phyloP scores from a whole-genome alignment of 768 basidiomycete genomes.

The Zangia roseola region DNA sequence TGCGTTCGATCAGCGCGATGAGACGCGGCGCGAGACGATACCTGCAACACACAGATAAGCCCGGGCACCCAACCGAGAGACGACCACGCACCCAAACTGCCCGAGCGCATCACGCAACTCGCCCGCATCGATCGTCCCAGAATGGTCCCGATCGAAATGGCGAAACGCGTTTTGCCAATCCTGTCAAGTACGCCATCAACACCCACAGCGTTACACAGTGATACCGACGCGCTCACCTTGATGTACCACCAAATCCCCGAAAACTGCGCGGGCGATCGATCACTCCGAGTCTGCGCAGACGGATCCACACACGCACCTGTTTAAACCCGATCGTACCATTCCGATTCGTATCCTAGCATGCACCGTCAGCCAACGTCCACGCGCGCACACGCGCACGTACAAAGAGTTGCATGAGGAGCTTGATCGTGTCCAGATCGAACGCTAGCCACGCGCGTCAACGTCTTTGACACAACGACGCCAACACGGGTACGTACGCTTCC shows the following conservation, averaged over 20 bases:
- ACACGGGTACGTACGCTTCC: slow-evolving; percentile 57
- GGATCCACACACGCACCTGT: slow-evolving; percentile 46
- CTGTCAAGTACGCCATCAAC: slow-evolving; percentile 30
- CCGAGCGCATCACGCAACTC: slow-evolving; percentile 69
- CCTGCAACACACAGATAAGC: slow-evolving; percentile 23
- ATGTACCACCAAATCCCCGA: slow-evolving; percentile 80
- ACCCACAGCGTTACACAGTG: too few species aligned
- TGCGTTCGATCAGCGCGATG: slow-evolving; percentile 65
- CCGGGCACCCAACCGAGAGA: too few species aligned
- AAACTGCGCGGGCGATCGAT: slow-evolving; percentile 41
- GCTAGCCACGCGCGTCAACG: slow-evolving; percentile 37
- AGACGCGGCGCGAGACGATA: slow-evolving; percentile 70
- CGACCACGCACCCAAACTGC: slow-evolving; percentile 59
- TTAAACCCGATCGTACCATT: slow-evolving; percentile 79
- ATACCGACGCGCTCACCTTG: slow-evolving; percentile 55
- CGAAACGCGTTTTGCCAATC: slow-evolving; percentile 86
- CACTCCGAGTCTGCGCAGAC: too few species aligned
- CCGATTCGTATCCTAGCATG: slow-evolving; percentile 61
- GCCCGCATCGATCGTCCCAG: slow-evolving; percentile 69
- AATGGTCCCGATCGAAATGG: slow-evolving; percentile 82
- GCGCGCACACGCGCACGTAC: slow-evolving; percentile 38
- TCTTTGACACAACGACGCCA: neutral
- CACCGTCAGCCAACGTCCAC: neutral
- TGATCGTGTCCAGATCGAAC: slow-evolving; percentile 85
- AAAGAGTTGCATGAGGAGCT: slow-evolving; percentile 78